Base-by-base conservation (phyloP, 768 basidiomycete genomes). In the Hericium coralloides region DNA sequence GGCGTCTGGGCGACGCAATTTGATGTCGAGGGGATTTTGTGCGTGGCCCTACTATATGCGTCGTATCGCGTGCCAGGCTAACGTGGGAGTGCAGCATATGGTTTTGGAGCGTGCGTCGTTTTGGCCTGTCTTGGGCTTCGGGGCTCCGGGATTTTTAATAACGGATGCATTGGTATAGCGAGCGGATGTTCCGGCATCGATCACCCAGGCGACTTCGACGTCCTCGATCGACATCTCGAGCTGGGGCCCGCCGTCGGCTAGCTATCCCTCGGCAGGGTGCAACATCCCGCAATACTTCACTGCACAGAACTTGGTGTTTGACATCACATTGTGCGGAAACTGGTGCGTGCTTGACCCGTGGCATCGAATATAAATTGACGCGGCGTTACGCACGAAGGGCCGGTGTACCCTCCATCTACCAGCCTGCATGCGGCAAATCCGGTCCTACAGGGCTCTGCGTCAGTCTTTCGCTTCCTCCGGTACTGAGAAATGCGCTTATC, bases 1-100 rank as follows among this genome's bases (percentile, higher is more conserved):
- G 83, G 83, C 4, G 81, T 84, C 1, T 92, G 74, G 68, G 86
- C 86, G 2, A 76, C 84, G 3, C 85, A 87, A 62, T 83, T 87
- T 59, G 87, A 87, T 52, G 72, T 74, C 6, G 66, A 76, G 1
- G 85, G 80, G 18, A 73, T 81, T 39, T 78, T 67, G 74, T 77
- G 60, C 66, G 77, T 64, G 41, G 38, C 14, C 15, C 17, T 20
- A 17, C 26, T 23, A 4, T 23, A 50, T 50, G 17, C 49, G 22
- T 22, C 12, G 23, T 14, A 22, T 20, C 26, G 49, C 17, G 22
- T n/a, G 15, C 1, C 8, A 22, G 9, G 22, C 48, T 14, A 7
- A 9, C 20, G 8, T 15, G 54, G 41, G 20, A 15, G 12, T 4
- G 10, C 47, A 77, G 76, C 53, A 76, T 79, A 39, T 79, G 77